These are phyloP conservation scores for Monosporozyma aquatica DNA, from an alignment of 805 yeast genomes.

Conservation along the genomic window DNA sequence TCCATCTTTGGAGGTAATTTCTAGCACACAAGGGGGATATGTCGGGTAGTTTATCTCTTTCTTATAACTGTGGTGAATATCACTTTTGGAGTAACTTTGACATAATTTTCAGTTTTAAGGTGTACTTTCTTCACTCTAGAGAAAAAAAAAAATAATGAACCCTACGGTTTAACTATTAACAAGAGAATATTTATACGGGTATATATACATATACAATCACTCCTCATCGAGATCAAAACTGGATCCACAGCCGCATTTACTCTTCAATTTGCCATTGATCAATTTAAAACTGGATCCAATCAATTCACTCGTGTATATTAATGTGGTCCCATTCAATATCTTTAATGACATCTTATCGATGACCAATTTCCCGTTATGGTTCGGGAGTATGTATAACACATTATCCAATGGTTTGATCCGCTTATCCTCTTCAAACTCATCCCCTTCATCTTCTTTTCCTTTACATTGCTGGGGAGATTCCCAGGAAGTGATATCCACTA, in stretches of 20 bases:
- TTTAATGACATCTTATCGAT: constrained; percentile 75
- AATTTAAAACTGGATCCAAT: constrained; percentile 92
- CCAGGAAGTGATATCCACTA: constrained; percentile 27
- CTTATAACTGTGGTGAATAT: too few species aligned
- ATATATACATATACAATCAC: not conserved
- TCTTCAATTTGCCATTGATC: constrained; percentile 80
- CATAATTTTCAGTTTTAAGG: too few species aligned
- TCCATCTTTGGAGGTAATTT: constrained; percentile 33
- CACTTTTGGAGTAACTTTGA: too few species aligned
- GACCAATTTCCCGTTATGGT: constrained; percentile 62
- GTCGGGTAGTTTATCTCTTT: too few species aligned
- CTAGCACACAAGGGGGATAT: too few species aligned
- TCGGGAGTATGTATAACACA: constrained; percentile 20
- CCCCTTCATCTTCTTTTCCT: constrained; percentile 2
- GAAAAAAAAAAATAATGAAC: too few species aligned
- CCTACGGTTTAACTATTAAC: too few species aligned
- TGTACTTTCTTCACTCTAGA: too few species aligned
- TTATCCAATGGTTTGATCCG: constrained; percentile 12
- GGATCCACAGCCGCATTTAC: constrained; percentile 77
- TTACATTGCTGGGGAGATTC: too few species aligned
- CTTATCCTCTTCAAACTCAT: constrained; percentile 25
- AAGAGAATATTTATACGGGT: too few species aligned
- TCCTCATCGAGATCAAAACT: constrained; percentile 57
- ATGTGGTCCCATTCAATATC: constrained; percentile 72
- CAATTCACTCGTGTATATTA: constrained; percentile 84